Base-by-base conservation (phyloP, 305 asterid genomes). In the Fraxinus sp. region DNA sequence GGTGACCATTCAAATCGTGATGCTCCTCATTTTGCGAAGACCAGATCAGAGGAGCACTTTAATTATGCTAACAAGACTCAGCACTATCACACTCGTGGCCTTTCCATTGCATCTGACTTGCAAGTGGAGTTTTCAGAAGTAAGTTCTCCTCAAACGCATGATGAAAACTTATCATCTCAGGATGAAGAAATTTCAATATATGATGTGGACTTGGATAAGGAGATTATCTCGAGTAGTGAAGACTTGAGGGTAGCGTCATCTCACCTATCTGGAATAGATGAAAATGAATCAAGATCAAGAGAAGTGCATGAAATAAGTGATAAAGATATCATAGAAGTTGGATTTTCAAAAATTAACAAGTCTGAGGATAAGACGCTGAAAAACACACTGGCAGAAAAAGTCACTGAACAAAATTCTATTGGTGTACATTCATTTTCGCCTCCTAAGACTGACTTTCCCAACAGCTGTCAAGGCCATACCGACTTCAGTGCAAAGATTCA, bases 51-150 rank as follows among this genome's bases (percentile, higher is more conserved):
- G 52, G 92, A 86, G 14, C 85, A 75, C 32, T 71, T 85, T 33
- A 82, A 75, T 64, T 89, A 83, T 59, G 82, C 90, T 1, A 85
- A 87, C 24, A 86, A 52, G 77, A 73, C 82, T 2, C 73, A 76
- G 43, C 82, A 57, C 28, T 85, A 32, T 28, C 98, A 89, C 82
- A 33, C 86, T 14, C 89, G 90, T 49, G 82, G 92, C 75, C 83
- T 85, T 71, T 97, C 98, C 22, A 89, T 93, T 46, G 97, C 94
- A 83, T 96, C 99, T 10, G 99, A 93, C 80, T 73, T 97, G 91
- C 97, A 95, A 82, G 99, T 96, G 18, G 98, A 96, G 90, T 91
- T 90, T 71, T 92, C 98, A 8, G 97, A 97, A 78, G 74, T 93
- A 18, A 88, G 97, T 79, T 94, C 96, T 1, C 97, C 98, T 13